Evolutionary conservation across 2,329 filamentous ascomycete species (phyloP).

Genomic region (Neurospora sp.): DNA sequence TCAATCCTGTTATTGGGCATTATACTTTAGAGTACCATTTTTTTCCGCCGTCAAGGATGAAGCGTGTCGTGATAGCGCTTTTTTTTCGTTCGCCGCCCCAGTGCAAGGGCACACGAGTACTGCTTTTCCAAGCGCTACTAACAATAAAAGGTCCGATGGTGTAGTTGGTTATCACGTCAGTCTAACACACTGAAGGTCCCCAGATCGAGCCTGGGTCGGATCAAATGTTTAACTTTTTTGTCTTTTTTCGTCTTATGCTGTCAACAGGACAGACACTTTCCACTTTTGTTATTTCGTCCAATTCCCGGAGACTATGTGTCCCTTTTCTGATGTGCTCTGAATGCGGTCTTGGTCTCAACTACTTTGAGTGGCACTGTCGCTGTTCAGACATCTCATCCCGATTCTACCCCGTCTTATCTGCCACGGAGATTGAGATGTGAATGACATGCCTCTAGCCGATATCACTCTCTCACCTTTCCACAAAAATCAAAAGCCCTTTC

Average conservation of each 20-base stretch:
- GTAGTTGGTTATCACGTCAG: constrained; percentile 39
- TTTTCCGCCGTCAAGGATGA: background rate
- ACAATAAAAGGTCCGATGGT: constrained; percentile 17
- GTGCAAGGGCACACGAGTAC: background rate
- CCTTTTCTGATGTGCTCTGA: too few relatives aligned
- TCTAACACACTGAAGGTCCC: constrained; percentile 31
- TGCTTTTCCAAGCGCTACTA: fast-evolving
- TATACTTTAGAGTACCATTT: background rate
- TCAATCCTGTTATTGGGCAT: background rate
- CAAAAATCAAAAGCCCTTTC: background rate
- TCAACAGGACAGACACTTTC: too few relatives aligned
- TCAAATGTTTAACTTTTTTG: constrained; percentile 3
- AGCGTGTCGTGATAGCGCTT: background rate
- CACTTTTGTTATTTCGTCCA: too few relatives aligned
- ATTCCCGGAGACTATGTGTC: too few relatives aligned
- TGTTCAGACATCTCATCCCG: too few relatives aligned
- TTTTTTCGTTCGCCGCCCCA: background rate
- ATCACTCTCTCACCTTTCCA: too few relatives aligned
- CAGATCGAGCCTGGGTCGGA: constrained; percentile 21
- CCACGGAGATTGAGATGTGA: too few relatives aligned
- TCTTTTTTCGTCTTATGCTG: background rate
- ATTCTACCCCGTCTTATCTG: too few relatives aligned
- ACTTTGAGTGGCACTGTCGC: too few relatives aligned
- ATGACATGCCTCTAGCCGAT: too few relatives aligned
- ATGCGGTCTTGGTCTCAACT: too few relatives aligned